A percentile compares a stretch with the other conserved stretches of the same genome.
These are phyloP conservation scores for Brassica cretica DNA, from an alignment of 345 rosid species.

Conservation along the genomic window DNA sequence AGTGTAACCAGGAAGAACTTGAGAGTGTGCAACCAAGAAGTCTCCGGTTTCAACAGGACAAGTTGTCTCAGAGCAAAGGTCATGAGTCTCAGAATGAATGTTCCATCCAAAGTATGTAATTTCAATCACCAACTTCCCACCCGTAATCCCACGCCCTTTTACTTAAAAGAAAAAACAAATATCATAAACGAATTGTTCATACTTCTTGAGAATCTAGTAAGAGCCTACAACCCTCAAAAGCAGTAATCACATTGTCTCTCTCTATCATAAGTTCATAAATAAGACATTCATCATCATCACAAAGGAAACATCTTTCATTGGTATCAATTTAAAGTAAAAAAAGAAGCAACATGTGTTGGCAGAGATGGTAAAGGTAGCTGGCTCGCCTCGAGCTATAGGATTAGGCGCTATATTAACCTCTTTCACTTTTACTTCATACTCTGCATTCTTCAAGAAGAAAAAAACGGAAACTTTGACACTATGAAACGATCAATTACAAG, in stretches of 20 bases:
- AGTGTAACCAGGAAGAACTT: not conserved
- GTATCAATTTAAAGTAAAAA: not conserved
- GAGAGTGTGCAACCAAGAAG: too few relatives aligned
- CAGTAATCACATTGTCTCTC: conserved; percentile 6
- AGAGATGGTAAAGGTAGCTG: conserved; percentile 64
- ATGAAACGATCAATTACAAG: too few relatives aligned
- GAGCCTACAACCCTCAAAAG: not conserved
- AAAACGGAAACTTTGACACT: conserved; percentile 3
- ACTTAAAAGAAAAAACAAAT: not conserved
- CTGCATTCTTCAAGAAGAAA: conserved; percentile 37
- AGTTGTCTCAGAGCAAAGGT: conserved; percentile 76
- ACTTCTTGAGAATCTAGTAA: not conserved
- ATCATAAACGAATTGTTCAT: not conserved
- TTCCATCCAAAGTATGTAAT: conserved; percentile 87
- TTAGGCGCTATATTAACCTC: conserved; percentile 63
- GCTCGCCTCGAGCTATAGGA: conserved; percentile 55
- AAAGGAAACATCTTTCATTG: not conserved
- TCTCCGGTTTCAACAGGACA: conserved; percentile 23
- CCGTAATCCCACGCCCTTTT: conserved; percentile 52
- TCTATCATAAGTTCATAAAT: not conserved
- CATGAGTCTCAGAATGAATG: conserved; percentile 70
- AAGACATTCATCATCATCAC: not conserved
- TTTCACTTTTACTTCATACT: conserved; percentile 57
- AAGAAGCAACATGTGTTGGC: conserved; percentile 53
- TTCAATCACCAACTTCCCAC: conserved; percentile 72